These are phyloP conservation scores for Eucalyptus pauciflora DNA, from an alignment of 345 rosid genomes.

Conservation along the genomic window DNA sequence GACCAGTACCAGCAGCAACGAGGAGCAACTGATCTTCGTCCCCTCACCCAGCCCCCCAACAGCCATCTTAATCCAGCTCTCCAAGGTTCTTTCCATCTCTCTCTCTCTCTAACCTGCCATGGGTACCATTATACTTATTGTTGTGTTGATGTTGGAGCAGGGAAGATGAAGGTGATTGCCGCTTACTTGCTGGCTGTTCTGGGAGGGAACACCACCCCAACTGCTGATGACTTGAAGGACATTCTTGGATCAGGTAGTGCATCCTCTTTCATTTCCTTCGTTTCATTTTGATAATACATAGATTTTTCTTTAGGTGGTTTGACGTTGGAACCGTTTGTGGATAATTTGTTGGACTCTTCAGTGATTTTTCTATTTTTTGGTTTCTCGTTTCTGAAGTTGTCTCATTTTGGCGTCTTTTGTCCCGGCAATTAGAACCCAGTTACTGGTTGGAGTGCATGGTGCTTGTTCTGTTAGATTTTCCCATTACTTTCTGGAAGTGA, in stretches of 20 bases:
- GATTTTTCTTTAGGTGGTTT: not conserved
- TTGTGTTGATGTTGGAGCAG: not conserved
- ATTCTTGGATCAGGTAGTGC: conserved; percentile 30
- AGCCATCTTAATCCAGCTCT: not conserved
- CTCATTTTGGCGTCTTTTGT: not conserved
- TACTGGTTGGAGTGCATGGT: not conserved
- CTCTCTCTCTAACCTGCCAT: not conserved
- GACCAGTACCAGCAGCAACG: not conserved
- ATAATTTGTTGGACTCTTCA: not conserved
- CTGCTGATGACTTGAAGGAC: conserved; percentile 26
- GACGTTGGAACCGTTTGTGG: not conserved
- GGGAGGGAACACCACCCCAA: conserved; percentile 45
- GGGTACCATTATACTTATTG: not conserved
- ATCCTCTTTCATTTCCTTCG: not conserved
- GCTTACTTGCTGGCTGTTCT: conserved; percentile 48
- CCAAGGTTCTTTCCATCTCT: not conserved
- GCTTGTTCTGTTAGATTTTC: not conserved
- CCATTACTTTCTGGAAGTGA: not conserved
- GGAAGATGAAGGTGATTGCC: conserved; percentile 39
- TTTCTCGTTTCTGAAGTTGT: not conserved
- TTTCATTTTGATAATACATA: not conserved
- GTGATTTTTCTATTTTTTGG: not conserved
- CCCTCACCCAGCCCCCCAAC: not conserved
- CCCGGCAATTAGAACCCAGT: not conserved
- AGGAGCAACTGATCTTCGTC: not conserved